These are phyloP conservation scores for Abortiporus biennis DNA, from an alignment of 1,284 basidiomycete species.

Conservation along the genomic window DNA sequence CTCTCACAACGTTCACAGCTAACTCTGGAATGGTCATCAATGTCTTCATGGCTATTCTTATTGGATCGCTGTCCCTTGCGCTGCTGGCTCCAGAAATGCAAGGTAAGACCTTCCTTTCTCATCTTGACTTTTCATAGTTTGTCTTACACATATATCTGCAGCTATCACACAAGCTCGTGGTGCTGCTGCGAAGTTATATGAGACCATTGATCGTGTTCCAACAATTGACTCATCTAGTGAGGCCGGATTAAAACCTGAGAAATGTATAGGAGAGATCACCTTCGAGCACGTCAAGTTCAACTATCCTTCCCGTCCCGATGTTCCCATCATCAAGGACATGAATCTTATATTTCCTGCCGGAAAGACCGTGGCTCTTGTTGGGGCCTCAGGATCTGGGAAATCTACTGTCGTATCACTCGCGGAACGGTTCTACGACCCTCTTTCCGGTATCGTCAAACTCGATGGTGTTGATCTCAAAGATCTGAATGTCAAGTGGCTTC, in stretches of 20 bases:
- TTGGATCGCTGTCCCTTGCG: constrained; percentile 84
- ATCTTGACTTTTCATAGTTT: background rate
- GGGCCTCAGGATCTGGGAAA: constrained; percentile 86
- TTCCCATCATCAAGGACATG: constrained; percentile 76
- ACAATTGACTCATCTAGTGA: constrained; percentile 77
- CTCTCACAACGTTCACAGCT: constrained; percentile 35
- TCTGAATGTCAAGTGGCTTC: constrained; percentile 84
- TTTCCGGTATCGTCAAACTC: constrained; percentile 61
- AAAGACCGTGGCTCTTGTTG: constrained; percentile 81
- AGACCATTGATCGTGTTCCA: constrained; percentile 85
- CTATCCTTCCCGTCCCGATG: constrained; percentile 85
- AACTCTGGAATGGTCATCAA: constrained; percentile 71
- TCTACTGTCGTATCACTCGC: constrained; percentile 70
- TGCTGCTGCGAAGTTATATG: constrained; percentile 90
- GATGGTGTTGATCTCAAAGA: constrained; percentile 76
- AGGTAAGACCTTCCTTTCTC: constrained; percentile 33
- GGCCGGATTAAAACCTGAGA: constrained; percentile 65
- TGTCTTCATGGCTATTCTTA: constrained; percentile 79
- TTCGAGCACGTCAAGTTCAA: constrained; percentile 78
- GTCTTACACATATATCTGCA: constrained; percentile 23
- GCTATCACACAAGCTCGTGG: constrained; percentile 78
- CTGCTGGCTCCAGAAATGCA: constrained; percentile 76
- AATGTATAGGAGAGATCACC: constrained; percentile 69
- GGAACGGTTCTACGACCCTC: constrained; percentile 84
- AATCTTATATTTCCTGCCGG: constrained; percentile 65